Evolutionary conservation across 306 rosid species (phyloP), one percentile per base, ranked within the genome.

Genomic region (Ormosia semicastrata): DNA sequence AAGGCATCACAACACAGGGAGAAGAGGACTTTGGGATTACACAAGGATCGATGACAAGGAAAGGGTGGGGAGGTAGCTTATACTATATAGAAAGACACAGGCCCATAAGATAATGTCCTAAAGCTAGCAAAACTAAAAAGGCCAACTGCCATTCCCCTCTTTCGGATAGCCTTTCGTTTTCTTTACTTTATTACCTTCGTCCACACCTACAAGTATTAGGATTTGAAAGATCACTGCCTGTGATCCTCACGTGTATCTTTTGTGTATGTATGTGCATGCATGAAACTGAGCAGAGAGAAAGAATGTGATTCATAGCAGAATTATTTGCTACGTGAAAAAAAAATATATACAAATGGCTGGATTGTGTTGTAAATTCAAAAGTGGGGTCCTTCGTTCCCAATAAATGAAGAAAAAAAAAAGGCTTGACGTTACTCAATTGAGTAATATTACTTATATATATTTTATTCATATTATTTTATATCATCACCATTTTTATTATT

Each of bases 171-270:
- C 82, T 88, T 85, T 91, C 88, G 30, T 83, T 88, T 74, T 87
- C 89, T 85, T 89, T 87, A 89, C 88, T 91, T 85, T 80, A 74
- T 73, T 77, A 56, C 86, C 39, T 73, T 83, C 79, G 75, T 85
- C 90, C 84, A 57, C 85, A 88, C 85, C 82, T 71, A 78, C 66
- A 79, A 17, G 58, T 65, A 24, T 83, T 69, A 47, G 60, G 71
- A 52, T 86, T 79, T 62, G 24, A 76, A 53, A 50, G 29, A 43
- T 75, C 56, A 12, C 78, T 8, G 34, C 63, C 60, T 81, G 50
- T 68, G 84, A 84, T 82, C 66, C 81, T 86, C 90, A 78, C 88
- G 81, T 83, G 82, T 67, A 44, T 53, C 70, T 36, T 57, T 50
- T 67, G 11, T 33, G 36, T 73, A 32, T 71, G 4, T 46, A 14